Evolutionary conservation across 169 alveolate genomes (phyloP), one percentile per base, ranked within the genome.

Genomic region (Cryptosporidium felis): DNA sequence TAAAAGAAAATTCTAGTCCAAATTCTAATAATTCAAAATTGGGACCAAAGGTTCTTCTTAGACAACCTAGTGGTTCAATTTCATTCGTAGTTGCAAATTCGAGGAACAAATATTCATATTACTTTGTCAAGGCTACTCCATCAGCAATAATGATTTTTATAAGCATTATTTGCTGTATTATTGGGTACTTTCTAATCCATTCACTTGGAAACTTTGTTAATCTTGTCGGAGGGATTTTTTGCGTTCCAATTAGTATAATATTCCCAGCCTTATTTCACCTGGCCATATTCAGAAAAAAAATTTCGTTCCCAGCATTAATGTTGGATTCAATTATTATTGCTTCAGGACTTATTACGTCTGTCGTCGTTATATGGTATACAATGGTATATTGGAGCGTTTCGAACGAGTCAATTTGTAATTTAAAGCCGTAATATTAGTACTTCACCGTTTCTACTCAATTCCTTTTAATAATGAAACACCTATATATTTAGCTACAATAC

Each of bases 131-230:
- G n/a, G 47, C 65, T 14, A 38, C 82, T 21, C 82, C 82, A 12
- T 67, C 82, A 10, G 21, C 23, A 21, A 40, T 67, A 12, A 32
- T 30, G 34, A 67, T 67, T 4, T 9, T 67, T 4, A 2, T 46
- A n/a, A 67, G 82, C 36, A 28, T 67, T 16, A 14, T 67, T 12
- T 67, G 82, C 23, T 67, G 82, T 14, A 40, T 67, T n/a, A 26
- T 49, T 2, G 82, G 66, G 0, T 67, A 34, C 23, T 46, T 67
- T n/a, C 62, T 67, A 8, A 67, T 67, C 10, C 10, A 67, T 30
- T 67, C 82, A 9, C 82, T 67, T 26, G 82, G 82, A 23, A 67
- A 67, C 51, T 67, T 67, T 67, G 82, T 67, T 10, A 67, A 67
- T 67, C 56, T 67, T 2, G 82, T 67, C n/a, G 82, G 82, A 34